phyloP scores from a whole-genome alignment of 805 yeast species.

The Teunomyces panamensis region DNA sequence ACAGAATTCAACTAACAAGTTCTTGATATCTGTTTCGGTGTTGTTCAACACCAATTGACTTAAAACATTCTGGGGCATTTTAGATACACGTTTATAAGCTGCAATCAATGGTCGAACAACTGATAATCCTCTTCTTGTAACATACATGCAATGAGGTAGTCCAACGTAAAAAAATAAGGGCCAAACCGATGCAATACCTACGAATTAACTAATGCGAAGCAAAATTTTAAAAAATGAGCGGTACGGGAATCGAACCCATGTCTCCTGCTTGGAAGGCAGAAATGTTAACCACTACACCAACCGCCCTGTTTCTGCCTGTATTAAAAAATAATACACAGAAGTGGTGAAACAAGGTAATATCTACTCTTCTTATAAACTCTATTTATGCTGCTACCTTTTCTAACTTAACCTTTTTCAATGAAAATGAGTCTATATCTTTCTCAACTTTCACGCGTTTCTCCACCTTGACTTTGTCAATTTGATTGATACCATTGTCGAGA shows the following conservation, averaged over 20 bases:
- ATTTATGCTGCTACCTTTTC: slow-evolving; percentile 1
- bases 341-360: too few species aligned
- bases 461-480: not conserved
- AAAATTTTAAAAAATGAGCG: slow-evolving; percentile 48
- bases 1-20: slow-evolving; percentile 41
- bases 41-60: slow-evolving; percentile 14
- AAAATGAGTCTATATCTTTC: not conserved
- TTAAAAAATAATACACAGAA: not conserved
- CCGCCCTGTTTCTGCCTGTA: slow-evolving; percentile 47
- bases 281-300: slow-evolving; percentile 91
- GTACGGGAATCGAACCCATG: slow-evolving; percentile 95
- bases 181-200: not conserved
- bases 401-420: not conserved
- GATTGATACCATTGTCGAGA: slow-evolving; percentile 63
- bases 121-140: not conserved
- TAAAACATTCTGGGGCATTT: not conserved
- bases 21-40: slow-evolving; percentile 41
- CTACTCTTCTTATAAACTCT: not conserved
- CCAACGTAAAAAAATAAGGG: not conserved
- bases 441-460: not conserved
- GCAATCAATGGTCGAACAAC: slow-evolving; percentile 1
- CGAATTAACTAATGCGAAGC: not conserved
- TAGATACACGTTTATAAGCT: not conserved
- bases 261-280: slow-evolving; percentile 93
- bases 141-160: not conserved